These are phyloP conservation scores for Hemisphaericaspora subhashii DNA, from an alignment of 1,139 yeast genomes.

Conservation along the genomic window DNA sequence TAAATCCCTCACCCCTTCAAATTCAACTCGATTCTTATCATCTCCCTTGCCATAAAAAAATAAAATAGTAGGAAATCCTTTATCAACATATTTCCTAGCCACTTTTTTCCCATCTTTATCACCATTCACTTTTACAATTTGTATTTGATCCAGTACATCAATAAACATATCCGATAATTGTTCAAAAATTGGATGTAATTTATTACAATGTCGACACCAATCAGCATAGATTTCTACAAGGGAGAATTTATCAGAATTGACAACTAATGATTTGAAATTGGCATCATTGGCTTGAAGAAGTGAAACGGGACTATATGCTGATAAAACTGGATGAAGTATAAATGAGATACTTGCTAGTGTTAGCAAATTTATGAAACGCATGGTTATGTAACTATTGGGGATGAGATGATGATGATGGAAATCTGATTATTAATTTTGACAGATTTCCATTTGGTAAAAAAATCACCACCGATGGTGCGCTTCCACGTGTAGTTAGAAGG, in stretches of 20 bases:
- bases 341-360: not conserved
- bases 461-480: too few relatives aligned
- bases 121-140: slow-evolving; percentile 65
- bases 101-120: slow-evolving; percentile 58
- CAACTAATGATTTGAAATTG: slow-evolving; percentile 55
- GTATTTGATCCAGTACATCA: slow-evolving; percentile 42
- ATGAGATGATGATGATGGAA: too few relatives aligned
- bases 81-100: slow-evolving; percentile 53
- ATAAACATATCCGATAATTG: slow-evolving; percentile 53
- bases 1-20: slow-evolving; percentile 48
- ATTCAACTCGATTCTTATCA: slow-evolving; percentile 48
- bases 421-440: too few relatives aligned
- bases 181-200: slow-evolving; percentile 63
- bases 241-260: slow-evolving; percentile 58
- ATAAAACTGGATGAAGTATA: not conserved
- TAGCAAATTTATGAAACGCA: slow-evolving; percentile 1
- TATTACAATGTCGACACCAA: slow-evolving; percentile 82
- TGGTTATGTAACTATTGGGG: slow-evolving; percentile 19
- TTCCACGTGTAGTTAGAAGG: too few relatives aligned
- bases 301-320: slow-evolving; percentile 14
- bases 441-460: too few relatives aligned
- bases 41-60: slow-evolving; percentile 55
- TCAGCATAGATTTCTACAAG: slow-evolving; percentile 75
- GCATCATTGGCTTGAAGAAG: slow-evolving; percentile 37
- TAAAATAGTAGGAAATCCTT: slow-evolving; percentile 67